Evolutionary conservation across 371 early-diverging fungal genomes (phyloP), one percentile per base, ranked within the genome.

Genomic region (Quaeritorhiza haematococci): DNA sequence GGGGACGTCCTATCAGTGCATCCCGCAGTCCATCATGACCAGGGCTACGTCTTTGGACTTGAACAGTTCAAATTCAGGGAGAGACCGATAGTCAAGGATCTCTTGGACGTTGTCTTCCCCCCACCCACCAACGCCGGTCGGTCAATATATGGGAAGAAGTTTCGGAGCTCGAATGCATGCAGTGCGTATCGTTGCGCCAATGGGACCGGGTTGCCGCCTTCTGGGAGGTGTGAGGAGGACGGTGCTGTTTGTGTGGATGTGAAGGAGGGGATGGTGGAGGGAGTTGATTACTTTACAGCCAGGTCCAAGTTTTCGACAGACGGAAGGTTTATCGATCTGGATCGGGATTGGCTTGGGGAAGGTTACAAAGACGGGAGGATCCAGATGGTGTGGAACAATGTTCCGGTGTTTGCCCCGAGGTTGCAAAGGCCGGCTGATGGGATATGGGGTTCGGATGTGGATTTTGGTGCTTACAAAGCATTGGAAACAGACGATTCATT

Each of bases 131-230:
- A 52, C 30, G 56, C 53, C 19, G 48, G 60, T 17, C 28, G 27
- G 3, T 34, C 45, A 0, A 57, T 68, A 15, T 19, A 33, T 21
- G 68, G 68, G 13, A 26, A 3, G 21, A 52, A 68, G 35, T 63
- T 68, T 45, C 38, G 61, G 28, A 57, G 53, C n/a, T 51, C 53
- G 21, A 64, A 64, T 28, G 57, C 68, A 24, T 68, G 68, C 63
- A 53, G 51, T 51, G 54, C 54, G 3, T 68, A 61, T 44, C 23
- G 44, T 8, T 68, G 64, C 33, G 24, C 38, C 2, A 46, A 44
- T 27, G 56, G 56, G 3, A 49, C 63, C 8, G 49, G 34, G 24
- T 53, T 15, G 49, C 21, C 7, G 27, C 17, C 50, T 10, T 19
- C 28, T 23, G 63, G 55, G 6, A 53, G 41, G 21, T 63, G 64